Evolutionary conservation across 2,329 filamentous ascomycete species (phyloP), one percentile per base, ranked within the genome.

Genomic region (Penicillium sp.): DNA sequence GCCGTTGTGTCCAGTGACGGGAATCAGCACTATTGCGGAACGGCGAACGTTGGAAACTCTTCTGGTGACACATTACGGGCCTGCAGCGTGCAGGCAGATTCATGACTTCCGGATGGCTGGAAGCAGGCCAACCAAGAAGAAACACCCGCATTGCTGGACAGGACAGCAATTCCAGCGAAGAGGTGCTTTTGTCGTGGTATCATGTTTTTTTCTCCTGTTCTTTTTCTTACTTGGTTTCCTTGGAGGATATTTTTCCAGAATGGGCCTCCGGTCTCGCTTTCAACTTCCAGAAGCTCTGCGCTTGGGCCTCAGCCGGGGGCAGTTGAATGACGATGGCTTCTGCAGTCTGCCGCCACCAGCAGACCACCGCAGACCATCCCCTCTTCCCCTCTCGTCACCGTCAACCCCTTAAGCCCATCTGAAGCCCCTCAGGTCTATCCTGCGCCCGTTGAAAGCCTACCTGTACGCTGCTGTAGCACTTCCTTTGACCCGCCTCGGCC

Each of bases 1-100:
- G 34, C 38, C 34, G 39, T 58, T 51, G 17, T 58, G 41, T 25
- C 73, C 59, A 14, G 67, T 73, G 63, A 84, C 83, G 80, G 71
- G n/a, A 61, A 59, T 63, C 56, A 45, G 57, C 48, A 57, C 54
- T 62, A 28, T 58, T 50, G 37, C 58, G 55, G 61, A 60, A 63
- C 48, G 14, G 41, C 52, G 45, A 58, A 61, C 57, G 54, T 63
- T 64, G 52, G 47, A 54, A 47, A 37, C 54, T 45, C 48, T 57
- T 61, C 53, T 47, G 60, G 66, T 68, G 48, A 62, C 64, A 68
- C 65, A 51, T 59, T 50, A 54, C 59, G 25, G 50, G 57, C 45
- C 60, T 64, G 60, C 63, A 64, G 54, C 59, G 42, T 64, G 58
- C 58, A 61, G 60, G 47, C 37, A 25, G 25, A 59, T 59, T 60